These are phyloP conservation scores for Mycena haematopus DNA, from an alignment of 768 basidiomycete species.

Conservation along the genomic window DNA sequence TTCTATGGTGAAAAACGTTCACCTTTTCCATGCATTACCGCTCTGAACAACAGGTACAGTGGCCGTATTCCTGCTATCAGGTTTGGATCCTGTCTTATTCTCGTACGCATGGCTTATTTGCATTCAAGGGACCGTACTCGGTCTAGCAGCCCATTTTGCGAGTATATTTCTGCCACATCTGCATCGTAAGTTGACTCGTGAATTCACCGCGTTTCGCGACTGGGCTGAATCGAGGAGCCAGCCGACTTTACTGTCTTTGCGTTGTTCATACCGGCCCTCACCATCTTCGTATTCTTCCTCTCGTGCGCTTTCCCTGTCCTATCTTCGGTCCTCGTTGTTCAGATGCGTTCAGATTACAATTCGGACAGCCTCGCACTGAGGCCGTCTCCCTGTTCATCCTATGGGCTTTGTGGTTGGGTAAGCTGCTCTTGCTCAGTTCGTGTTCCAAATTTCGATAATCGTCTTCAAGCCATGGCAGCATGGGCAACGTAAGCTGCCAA, in stretches of 20 bases:
- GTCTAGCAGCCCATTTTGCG: slow-evolving; percentile 72
- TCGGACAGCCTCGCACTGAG: slow-evolving; percentile 72
- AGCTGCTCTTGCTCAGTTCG: slow-evolving; percentile 32
- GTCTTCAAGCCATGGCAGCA: slow-evolving; percentile 66
- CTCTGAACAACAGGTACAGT: slow-evolving; percentile 38
- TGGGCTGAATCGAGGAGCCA: slow-evolving; percentile 36
- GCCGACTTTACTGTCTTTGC: slow-evolving; percentile 77
- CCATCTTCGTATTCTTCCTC: slow-evolving; percentile 66
- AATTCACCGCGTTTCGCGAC: background rate
- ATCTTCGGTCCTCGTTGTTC: slow-evolving; percentile 2
- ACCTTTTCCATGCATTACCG: background rate
- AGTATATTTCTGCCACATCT: slow-evolving; percentile 67
- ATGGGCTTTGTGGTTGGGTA: slow-evolving; percentile 74
- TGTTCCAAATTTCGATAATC: slow-evolving; percentile 6
- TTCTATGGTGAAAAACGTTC: slow-evolving; percentile 15
- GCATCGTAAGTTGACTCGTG: slow-evolving; percentile 50
- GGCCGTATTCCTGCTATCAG: slow-evolving; percentile 51
- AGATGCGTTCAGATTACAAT: slow-evolving; percentile 58
- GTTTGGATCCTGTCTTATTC: slow-evolving; percentile 26
- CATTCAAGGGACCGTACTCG: slow-evolving; percentile 60
- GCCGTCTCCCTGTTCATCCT: slow-evolving; percentile 59
- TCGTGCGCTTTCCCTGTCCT: slow-evolving; percentile 48
- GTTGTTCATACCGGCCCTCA: slow-evolving; percentile 67
- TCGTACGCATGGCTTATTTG: slow-evolving; percentile 5
- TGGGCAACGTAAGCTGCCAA: slow-evolving; percentile 67